phyloP scores from a whole-genome alignment of 192 early-diverging fungal species.

The Coemansia sp. region DNA sequence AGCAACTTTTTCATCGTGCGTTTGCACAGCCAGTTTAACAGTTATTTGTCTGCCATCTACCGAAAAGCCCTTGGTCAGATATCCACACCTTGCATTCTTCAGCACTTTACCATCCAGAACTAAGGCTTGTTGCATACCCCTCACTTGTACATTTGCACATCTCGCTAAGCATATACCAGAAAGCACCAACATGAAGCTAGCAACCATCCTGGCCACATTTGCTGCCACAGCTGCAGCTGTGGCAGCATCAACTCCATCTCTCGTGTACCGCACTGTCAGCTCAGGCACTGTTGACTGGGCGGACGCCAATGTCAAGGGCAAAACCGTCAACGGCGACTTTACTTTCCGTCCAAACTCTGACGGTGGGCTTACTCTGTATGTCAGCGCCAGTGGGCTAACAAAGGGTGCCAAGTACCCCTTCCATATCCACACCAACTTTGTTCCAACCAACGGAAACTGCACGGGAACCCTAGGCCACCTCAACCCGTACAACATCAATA shows the following conservation, averaged over 20 bases:
- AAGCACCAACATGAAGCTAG: background rate
- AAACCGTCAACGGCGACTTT: constrained; percentile 17
- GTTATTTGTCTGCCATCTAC: too few species aligned
- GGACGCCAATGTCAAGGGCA: constrained; percentile 19
- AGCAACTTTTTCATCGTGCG: too few species aligned
- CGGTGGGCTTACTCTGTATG: constrained; percentile 27
- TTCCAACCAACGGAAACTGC: constrained; percentile 51
- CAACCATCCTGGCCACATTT: background rate
- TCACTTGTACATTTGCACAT: too few species aligned
- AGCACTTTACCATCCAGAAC: too few species aligned
- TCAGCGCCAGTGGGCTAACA: constrained; percentile 39
- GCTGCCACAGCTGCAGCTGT: background rate
- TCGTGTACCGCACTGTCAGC: background rate
- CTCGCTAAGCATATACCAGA: background rate
- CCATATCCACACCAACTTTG: constrained; percentile 49
- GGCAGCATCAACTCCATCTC: background rate
- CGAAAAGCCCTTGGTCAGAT: too few species aligned
- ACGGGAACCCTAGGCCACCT: constrained; percentile 52
- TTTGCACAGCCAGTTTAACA: too few species aligned
- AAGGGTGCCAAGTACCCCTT: constrained; percentile 31
- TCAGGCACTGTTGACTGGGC: constrained; percentile 13
- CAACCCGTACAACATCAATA: constrained; percentile 33
- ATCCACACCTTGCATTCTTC: too few species aligned
- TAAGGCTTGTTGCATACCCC: too few species aligned
- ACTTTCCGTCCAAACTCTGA: constrained; percentile 18